Base-by-base conservation (phyloP, 768 basidiomycete genomes). In the Termitomyces sp. region DNA sequence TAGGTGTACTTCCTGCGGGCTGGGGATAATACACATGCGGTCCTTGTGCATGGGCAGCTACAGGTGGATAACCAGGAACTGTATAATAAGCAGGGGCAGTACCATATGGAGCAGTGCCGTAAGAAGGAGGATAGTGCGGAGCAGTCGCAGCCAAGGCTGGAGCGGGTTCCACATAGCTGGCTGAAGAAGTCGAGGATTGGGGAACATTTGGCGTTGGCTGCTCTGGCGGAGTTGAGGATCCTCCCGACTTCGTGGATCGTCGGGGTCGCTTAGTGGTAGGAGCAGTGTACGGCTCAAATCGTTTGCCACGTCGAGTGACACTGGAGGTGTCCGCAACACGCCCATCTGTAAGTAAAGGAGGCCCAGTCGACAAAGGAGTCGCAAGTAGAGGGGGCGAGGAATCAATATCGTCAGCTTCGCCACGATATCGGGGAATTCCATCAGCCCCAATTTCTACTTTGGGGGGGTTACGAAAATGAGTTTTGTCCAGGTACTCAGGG, bases 391-490 rank as follows among this genome's bases (percentile, higher is more conserved):
- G 67, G 0, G 78, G 74, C 6, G 81, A 74, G 0, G 72, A 63
- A 43, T 85, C 84, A 27, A 81, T 72, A 51, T 92, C 91, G 69
- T 92, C 90, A 26, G 89, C 88, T 66, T 92, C 91, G 45, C 91
- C 91, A 44, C 88, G 82, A 70, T 95, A 97, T 34, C 89, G 81
- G 30, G 86, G 86, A 16, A 89, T 66, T 50, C 95, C 95, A 69
- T 96, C 93, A 5, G 83, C 78, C 45, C 90, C 94, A 26, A 91
- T 76, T 65, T 95, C 93, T 48, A 95, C 88, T 71, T 91, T 85
- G 33, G 94, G 94, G 4, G 93, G 92, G 66, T 91, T 87, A 36
- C 95, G 85, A 64, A 98, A 98, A 67, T 95, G 91, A 0, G 89
- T 90, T 66, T 91, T 91, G 67, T 93, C 88, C 53, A 98, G 83